Base-by-base conservation (phyloP, 2,329 filamentous ascomycete species). In the Neocatenulostroma microsporum region DNA sequence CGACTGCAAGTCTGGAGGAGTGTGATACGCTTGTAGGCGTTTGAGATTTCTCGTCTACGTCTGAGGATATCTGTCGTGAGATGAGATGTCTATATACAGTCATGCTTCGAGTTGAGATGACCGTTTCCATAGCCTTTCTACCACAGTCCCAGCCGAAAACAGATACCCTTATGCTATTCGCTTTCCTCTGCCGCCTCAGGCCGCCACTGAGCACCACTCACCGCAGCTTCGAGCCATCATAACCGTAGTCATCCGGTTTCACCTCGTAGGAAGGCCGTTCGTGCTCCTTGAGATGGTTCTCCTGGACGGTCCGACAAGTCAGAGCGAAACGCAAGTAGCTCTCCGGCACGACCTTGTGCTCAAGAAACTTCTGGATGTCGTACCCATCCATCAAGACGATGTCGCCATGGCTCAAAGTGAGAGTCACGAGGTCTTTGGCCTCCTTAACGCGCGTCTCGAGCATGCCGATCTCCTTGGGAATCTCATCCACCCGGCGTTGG, bases 311-410 rank as follows among this genome's bases (percentile, higher is more conserved):
- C 2, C 75, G 64, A 40, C 68, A 70, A 0, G 75, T 80, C 31
- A 79, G 46, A 1, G 74, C 74, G 53, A 76, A 78, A 2, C 74
- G 62, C 27, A 75, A 57, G 33, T 62, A 65, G 0, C 72, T 72
- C 8, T 56, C 41, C 4, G 73, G 68, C 0, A 62, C 65, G 0
- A 79, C 74, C 14, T 62, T 60, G 48, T 79, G 75, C 67, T 80
- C 75, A 37, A 78, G 77, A 14, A 68, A 63, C 45, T 67, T 62
- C 47, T 83, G 80, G 10, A 83, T 72, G 0, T 62, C 58, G 0
- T 60, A 60, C 0, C 77, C 78, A 45, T 78, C 69, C 77, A 82
- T 82, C 13, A 81, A 61, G 2, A 77, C 67, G 9, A 82, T 69
- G 50, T 82, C 78, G 0, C 78, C 79, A 51, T 83, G 78, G 6